phyloP scores from a whole-genome alignment of 257 asterid genomes.

The Scutellaria barbata region DNA sequence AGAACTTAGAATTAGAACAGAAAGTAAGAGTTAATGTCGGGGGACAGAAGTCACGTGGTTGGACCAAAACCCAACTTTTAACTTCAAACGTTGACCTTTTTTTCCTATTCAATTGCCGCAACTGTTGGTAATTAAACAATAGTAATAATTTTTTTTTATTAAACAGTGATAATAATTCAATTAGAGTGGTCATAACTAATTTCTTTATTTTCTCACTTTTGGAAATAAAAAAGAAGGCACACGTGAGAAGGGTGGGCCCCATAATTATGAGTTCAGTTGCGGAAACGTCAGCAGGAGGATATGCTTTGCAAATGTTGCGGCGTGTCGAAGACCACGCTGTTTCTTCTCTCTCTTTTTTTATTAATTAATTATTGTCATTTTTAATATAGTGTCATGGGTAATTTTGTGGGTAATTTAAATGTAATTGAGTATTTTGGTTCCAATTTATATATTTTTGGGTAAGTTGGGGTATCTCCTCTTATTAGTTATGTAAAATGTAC shows the following conservation, averaged over 20 bases:
- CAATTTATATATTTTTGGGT: too few species aligned
- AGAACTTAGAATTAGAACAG: conserved; percentile 6
- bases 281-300: conserved; percentile 46
- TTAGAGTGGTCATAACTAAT: background rate
- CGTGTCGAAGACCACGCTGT: conserved; percentile 42
- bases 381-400: too few species aligned
- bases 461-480: too few species aligned
- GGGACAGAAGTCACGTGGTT: conserved; percentile 64
- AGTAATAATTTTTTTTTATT: background rate
- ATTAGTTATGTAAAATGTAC: too few species aligned
- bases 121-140: conserved; percentile 32
- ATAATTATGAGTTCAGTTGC: conserved; percentile 51
- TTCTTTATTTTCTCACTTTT: background rate
- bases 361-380: background rate
- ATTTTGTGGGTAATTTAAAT: too few species aligned
- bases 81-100: conserved; percentile 35
- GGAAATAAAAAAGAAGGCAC: conserved; percentile 19
- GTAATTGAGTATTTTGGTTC: too few species aligned
- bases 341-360: background rate
- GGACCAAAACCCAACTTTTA: conserved; percentile 45
- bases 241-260: conserved; percentile 37
- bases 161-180: background rate
- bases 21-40: conserved; percentile 38
- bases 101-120: conserved; percentile 49
- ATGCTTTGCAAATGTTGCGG: conserved; percentile 48